Percentiles rank a stretch among this genome's conserved stretches.
phyloP scores from a whole-genome alignment of 2,329 filamentous ascomycete genomes.

The Diaporthe vaccinii region DNA sequence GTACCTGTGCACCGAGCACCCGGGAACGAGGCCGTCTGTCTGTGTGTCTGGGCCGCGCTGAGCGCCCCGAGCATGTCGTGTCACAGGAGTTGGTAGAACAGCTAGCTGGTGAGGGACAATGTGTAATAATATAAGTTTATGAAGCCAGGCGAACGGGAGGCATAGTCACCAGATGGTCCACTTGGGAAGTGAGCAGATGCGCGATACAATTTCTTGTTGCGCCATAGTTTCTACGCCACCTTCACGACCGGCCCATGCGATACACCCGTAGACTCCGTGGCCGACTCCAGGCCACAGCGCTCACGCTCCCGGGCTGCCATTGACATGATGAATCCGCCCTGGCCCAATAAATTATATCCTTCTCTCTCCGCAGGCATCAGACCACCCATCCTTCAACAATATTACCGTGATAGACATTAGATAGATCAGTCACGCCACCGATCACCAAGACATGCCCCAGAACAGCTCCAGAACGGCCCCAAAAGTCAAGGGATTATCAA shows the following conservation, averaged over 20 bases:
- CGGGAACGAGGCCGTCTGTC: background rate
- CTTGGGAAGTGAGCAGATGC: background rate
- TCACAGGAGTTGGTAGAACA: background rate
- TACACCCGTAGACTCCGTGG: no score
- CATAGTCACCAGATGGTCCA: background rate
- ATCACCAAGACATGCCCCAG: background rate
- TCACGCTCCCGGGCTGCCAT: background rate
- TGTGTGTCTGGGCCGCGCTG: background rate
- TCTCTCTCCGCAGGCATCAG: background rate
- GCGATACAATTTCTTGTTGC: constrained; percentile 13
- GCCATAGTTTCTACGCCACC: background rate
- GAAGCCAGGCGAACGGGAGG: no score
- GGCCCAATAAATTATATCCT: background rate
- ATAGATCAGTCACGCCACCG: background rate
- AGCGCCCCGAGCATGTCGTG: constrained; percentile 7
- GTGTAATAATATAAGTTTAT: no score
- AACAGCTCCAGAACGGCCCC: background rate
- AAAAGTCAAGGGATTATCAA: background rate
- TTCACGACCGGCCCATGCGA: background rate
- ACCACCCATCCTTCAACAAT: background rate
- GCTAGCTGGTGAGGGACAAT: background rate
- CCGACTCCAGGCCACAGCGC: background rate
- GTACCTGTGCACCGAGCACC: background rate
- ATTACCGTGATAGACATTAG: constrained; percentile 22
- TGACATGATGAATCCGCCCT: background rate